phyloP scores from a whole-genome alignment of 805 yeast genomes.

The Candida takata region DNA sequence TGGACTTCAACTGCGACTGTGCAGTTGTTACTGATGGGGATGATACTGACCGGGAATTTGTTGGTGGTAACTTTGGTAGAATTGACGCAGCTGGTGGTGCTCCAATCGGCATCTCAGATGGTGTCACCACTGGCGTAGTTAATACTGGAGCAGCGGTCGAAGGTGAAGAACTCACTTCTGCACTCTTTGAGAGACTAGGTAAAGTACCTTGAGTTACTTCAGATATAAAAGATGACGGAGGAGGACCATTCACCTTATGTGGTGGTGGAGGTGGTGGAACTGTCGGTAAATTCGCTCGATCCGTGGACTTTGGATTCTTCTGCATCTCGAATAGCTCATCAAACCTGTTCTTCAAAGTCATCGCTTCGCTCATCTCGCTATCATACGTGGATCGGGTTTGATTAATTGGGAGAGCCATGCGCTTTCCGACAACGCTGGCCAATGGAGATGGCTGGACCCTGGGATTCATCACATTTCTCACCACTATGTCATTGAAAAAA shows the following conservation, averaged over 20 bases:
- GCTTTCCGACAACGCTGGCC: no score
- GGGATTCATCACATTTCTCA: no score
- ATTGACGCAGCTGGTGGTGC: background rate
- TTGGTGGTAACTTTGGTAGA: no score
- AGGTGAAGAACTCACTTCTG: no score
- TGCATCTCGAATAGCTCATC: constrained; percentile 3
- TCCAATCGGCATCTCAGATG: no score
- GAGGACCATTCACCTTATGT: constrained; percentile 3
- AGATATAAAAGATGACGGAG: constrained; percentile 10
- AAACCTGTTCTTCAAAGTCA: constrained; percentile 3
- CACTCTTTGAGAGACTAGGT: no score
- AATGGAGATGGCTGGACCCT: no score
- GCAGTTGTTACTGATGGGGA: constrained; percentile 9
- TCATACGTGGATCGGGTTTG: background rate
- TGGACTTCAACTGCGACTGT: constrained; percentile 11
- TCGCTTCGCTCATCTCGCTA: constrained; percentile 4
- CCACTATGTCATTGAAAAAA: no score
- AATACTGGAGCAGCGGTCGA: no score
- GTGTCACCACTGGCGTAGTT: no score
- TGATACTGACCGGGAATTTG: constrained; percentile 1
- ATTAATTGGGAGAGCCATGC: no score
- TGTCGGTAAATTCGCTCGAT: background rate
- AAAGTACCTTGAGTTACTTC: constrained; percentile 1
- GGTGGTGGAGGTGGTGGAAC: constrained; percentile 12
- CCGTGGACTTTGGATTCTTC: no score